Conservation (phyloP, 2,329 filamentous ascomycete genomes). For the Neofusicoccum ribis region DNA sequence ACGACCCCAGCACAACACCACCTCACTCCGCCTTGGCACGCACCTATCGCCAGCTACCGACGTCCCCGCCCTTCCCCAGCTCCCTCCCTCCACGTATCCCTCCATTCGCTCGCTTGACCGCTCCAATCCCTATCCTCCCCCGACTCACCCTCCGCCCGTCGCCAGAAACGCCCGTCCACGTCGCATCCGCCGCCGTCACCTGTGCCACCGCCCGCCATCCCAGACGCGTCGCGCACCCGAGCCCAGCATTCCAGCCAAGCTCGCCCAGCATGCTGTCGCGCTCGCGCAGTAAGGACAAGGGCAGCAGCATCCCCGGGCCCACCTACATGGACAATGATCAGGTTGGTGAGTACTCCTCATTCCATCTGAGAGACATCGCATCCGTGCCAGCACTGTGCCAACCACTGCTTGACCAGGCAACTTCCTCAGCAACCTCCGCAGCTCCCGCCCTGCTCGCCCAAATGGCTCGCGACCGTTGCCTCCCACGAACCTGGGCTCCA, state of each 20-base stretch:
- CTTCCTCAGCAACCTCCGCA: constrained; percentile 71
- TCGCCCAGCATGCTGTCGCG: constrained; percentile 30
- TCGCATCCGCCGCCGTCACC: background rate
- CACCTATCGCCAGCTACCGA: constrained; percentile 3
- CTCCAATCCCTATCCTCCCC: background rate
- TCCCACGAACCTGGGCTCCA: constrained; percentile 43
- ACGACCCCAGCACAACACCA: constrained; percentile 9
- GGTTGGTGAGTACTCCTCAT: constrained; percentile 36
- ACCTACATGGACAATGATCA: constrained; percentile 39
- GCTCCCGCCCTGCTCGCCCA: constrained; percentile 66
- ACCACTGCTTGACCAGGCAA: constrained; percentile 51
- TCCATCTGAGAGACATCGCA: background rate
- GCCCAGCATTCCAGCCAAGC: constrained; percentile 20
- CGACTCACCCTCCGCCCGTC: background rate
- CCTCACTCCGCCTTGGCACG: background rate
- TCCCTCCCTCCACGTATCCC: background rate
- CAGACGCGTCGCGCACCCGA: background rate
- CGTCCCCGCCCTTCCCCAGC: constrained; percentile 7
- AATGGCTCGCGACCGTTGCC: constrained; percentile 70
- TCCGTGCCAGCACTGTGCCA: background rate
- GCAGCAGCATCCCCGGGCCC: constrained; percentile 35
- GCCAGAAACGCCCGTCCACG: background rate
- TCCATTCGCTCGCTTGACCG: constrained; percentile 13
- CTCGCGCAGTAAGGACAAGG: constrained; percentile 36
- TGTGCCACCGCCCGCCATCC: background rate